phyloP scores from a whole-genome alignment of 805 yeast species.

The Pichia exigua region DNA sequence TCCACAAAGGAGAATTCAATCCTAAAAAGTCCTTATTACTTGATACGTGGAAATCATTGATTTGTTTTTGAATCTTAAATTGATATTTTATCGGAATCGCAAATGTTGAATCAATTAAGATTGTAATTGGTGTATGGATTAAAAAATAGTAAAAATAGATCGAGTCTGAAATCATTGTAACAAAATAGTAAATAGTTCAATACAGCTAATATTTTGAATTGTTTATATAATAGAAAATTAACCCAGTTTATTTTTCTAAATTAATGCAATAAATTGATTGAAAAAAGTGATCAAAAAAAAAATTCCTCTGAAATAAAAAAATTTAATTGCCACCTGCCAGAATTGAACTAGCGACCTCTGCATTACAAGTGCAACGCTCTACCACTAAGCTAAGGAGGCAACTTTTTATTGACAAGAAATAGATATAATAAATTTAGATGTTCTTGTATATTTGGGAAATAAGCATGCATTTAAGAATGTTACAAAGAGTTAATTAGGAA shows the following conservation, averaged over 20 bases:
- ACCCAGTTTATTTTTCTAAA: too few species aligned
- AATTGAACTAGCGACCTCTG: slow-evolving; percentile 93
- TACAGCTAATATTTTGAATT: too few species aligned
- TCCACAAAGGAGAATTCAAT: slow-evolving; percentile 53
- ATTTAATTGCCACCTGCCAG: slow-evolving; percentile 66
- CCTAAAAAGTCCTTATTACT: slow-evolving; percentile 64
- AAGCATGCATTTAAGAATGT: too few species aligned
- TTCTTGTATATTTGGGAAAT: too few species aligned
- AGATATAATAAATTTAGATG: too few species aligned
- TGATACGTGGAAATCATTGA: slow-evolving; percentile 53
- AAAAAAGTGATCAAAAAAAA: too few species aligned
- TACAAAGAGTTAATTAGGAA: too few species aligned
- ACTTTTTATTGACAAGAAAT: too few species aligned
- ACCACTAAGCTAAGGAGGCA: slow-evolving; percentile 98
- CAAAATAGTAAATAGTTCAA: too few species aligned
- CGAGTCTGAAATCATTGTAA: slow-evolving; percentile 14
- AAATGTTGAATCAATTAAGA: slow-evolving; percentile 66
- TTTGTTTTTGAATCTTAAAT: slow-evolving; percentile 37
- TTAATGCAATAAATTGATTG: too few species aligned
- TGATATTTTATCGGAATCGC: slow-evolving; percentile 50
- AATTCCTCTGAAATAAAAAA: slow-evolving; percentile 6
- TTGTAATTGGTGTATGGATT: slow-evolving; percentile 68
- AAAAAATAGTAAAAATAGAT: slow-evolving; percentile 29
- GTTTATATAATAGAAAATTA: too few species aligned
- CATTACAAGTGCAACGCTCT: slow-evolving; percentile 99